Base-by-base conservation (phyloP, 805 yeast species). In the Cyberlindnera lachancei region DNA sequence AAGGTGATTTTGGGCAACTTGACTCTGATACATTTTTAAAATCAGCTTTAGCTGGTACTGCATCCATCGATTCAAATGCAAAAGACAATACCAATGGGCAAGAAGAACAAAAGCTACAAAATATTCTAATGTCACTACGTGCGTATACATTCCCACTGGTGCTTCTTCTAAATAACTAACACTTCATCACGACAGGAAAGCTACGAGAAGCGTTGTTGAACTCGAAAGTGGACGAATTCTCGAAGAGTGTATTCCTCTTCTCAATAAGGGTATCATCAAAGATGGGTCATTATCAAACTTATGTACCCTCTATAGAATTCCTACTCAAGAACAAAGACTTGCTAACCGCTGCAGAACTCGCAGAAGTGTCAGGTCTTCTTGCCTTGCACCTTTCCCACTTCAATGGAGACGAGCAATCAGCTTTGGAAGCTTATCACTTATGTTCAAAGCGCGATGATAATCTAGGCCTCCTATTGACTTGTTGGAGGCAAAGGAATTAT, bases 201-300 rank as follows among this genome's bases (percentile, higher is more conserved):
- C 55, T 77, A 6, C 42, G 85, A 34, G 84, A 77, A 45, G 69
- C 80, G 3, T 45, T 76, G 17, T 46, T 77, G 13, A 53, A 52
- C 21, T 33, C 46, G 4, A 38, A 43, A 12, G 58, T 68, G 0
- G 63, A 60, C 31, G 61, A 58, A 12, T 73, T 75, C 35, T 40
- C 68, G 4, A 60, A 59, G 26, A 45, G 55, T 15, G 79, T 76
- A 12, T 70, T 64, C 40, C 35, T 75, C 18, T 64, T 60, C 30
- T 74, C 81, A 1, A 61, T 70, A 6, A 48, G 75, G 25, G 56
- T 71, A 11, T 56, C 76, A 1, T 52, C 73, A 0, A 55, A 63
- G 4, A 47, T 65, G 4, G 74, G 74, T 5, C 72, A 70, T 40
- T 68, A 70, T 44, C 76, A 73, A 40, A 66, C 82, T 2, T 77